Conservation (phyloP, 805 yeast genomes). For the Ogataea pini region DNA sequence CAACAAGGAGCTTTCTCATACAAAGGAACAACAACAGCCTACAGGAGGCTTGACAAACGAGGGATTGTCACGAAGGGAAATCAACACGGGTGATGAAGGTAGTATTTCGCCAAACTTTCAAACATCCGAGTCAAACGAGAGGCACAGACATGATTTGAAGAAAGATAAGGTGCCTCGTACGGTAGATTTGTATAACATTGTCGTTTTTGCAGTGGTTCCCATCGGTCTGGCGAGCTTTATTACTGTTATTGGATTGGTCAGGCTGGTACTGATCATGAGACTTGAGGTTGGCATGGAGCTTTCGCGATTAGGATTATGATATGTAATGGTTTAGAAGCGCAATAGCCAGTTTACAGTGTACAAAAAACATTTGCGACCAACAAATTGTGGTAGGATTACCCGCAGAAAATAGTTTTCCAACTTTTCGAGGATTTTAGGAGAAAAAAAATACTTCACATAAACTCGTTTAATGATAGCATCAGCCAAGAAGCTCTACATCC, state of each 20-base stretch:
- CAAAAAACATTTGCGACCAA: neutral
- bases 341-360: no score
- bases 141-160: neutral
- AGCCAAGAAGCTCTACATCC: neutral
- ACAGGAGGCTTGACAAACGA: neutral
- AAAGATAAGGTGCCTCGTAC: constrained; percentile 53
- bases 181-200: constrained; percentile 83
- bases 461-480: neutral
- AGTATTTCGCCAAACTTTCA: neutral
- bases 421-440: neutral
- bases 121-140: constrained; percentile 15
- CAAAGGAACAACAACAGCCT: neutral
- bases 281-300: constrained; percentile 49
- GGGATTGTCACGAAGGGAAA: neutral
- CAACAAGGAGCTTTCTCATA: constrained; percentile 11
- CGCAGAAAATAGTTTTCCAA: no score
- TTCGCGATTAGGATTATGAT: neutral
- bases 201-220: constrained; percentile 97
- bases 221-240: constrained; percentile 92
- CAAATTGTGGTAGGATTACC: neutral
- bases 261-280: constrained; percentile 74
- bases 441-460: neutral
- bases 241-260: constrained; percentile 81
- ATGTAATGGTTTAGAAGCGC: neutral
- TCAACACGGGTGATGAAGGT: neutral